phyloP scores from a whole-genome alignment of 129 eudicot species.

The Heracleum sosnowskyi region DNA sequence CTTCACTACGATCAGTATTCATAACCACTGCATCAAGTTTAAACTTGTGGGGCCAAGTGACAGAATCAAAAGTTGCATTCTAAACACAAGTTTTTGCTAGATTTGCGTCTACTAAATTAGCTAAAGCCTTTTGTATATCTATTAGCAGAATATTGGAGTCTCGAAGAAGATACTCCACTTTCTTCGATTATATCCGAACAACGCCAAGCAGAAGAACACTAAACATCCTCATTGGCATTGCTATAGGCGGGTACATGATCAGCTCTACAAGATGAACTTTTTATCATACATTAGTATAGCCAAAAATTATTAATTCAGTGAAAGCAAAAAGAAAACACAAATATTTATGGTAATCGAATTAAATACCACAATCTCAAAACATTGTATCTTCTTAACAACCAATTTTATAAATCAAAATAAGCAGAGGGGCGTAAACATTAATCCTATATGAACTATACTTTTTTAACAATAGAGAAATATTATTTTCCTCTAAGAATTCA shows the following conservation, averaged over 20 bases:
- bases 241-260: background rate
- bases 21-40: conserved; percentile 56
- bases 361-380: no score
- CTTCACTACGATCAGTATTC: conserved; percentile 22
- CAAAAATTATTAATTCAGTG: no score
- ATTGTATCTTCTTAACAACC: no score
- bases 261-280: background rate
- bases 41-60: no score
- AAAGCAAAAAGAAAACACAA: no score
- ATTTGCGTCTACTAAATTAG: conserved; percentile 40
- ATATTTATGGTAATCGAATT: no score
- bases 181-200: background rate
- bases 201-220: background rate
- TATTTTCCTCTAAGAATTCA: no score
- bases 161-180: conserved; percentile 39
- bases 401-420: no score
- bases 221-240: background rate
- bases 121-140: conserved; percentile 39
- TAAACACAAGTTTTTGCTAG: conserved; percentile 61
- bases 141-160: conserved; percentile 49
- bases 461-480: no score
- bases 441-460: no score
- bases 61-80: conserved; percentile 46
- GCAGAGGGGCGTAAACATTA: no score
- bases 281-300: no score